phyloP scores from a whole-genome alignment of 352 stramenopile genomes.

The Blastocystis sp. region DNA sequence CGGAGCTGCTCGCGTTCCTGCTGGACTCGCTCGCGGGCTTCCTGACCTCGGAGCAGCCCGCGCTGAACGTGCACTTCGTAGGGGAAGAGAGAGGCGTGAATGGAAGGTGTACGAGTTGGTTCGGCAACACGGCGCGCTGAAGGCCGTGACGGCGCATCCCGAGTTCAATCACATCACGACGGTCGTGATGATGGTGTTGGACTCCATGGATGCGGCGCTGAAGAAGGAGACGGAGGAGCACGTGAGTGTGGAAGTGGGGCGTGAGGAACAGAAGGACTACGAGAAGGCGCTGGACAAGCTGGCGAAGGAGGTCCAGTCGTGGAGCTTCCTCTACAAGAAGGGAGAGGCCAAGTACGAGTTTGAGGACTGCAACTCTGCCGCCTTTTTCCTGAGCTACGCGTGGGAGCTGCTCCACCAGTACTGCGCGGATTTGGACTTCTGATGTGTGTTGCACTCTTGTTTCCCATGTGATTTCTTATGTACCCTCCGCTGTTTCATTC shows the following conservation, averaged over 20 bases:
- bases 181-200: slow-evolving; percentile 41
- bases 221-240: neutral
- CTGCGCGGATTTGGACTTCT: slow-evolving; percentile 23
- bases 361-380: slow-evolving; percentile 32
- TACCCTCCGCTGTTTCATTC: slow-evolving; percentile 23
- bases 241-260: too few species aligned
- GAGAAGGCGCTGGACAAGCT: slow-evolving; percentile 10
- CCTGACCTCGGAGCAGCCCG: slow-evolving; percentile 12
- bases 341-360: slow-evolving; percentile 51
- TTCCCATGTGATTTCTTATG: neutral
- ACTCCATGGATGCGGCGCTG: slow-evolving; percentile 14
- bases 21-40: slow-evolving; percentile 12
- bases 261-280: neutral
- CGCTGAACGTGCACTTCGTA: slow-evolving; percentile 24
- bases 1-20: slow-evolving; percentile 33
- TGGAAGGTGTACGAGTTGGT: slow-evolving; percentile 33
- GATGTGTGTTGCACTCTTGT: neutral
- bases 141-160: neutral
- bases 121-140: neutral
- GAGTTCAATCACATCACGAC: slow-evolving; percentile 53
- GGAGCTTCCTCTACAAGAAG: slow-evolving; percentile 47
- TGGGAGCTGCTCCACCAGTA: slow-evolving; percentile 33
- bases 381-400: slow-evolving; percentile 28
- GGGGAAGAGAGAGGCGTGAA: neutral
- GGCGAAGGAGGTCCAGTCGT: slow-evolving; percentile 19